phyloP scores from a whole-genome alignment of 73 alveolate genomes.

The Paramecium sexaurelia region DNA sequence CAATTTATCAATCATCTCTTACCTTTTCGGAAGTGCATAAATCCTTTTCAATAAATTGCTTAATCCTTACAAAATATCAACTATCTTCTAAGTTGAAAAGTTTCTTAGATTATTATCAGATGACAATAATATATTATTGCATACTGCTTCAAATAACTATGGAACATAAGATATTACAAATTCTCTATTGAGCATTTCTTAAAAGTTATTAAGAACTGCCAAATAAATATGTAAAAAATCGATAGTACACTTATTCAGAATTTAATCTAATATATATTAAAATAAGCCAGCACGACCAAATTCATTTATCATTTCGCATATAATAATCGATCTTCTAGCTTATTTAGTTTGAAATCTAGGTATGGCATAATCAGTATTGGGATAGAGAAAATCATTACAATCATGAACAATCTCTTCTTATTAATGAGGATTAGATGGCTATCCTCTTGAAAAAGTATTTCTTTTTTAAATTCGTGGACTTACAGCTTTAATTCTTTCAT shows the following conservation, averaged over 20 bases:
- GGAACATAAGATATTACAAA: slow-evolving; percentile 72
- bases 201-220: slow-evolving; percentile 73
- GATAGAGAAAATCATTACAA: slow-evolving; percentile 73
- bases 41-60: slow-evolving; percentile 74
- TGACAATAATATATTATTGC: slow-evolving; percentile 65
- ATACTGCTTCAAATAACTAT: slow-evolving; percentile 70
- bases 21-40: slow-evolving; percentile 57
- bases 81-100: slow-evolving; percentile 77
- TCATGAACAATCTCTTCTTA: slow-evolving; percentile 72
- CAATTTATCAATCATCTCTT: slow-evolving; percentile 67
- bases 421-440: not conserved
- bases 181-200: slow-evolving; percentile 70
- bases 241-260: slow-evolving; percentile 65
- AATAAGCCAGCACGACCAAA: slow-evolving; percentile 79
- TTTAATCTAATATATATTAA: slow-evolving; percentile 71
- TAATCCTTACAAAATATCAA: slow-evolving; percentile 65
- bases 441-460: not conserved
- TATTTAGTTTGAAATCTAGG: slow-evolving; percentile 74
- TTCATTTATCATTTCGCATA: slow-evolving; percentile 71
- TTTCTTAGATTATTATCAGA: slow-evolving; percentile 78
- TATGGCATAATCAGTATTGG: slow-evolving; percentile 70
- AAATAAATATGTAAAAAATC: slow-evolving; percentile 71
- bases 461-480: slow-evolving; percentile 76
- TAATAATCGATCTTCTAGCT: slow-evolving; percentile 66
- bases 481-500: slow-evolving; percentile 83